Base-by-base conservation (phyloP, 2,329 filamentous ascomycete genomes). In the Diaporthe ilicicola region DNA sequence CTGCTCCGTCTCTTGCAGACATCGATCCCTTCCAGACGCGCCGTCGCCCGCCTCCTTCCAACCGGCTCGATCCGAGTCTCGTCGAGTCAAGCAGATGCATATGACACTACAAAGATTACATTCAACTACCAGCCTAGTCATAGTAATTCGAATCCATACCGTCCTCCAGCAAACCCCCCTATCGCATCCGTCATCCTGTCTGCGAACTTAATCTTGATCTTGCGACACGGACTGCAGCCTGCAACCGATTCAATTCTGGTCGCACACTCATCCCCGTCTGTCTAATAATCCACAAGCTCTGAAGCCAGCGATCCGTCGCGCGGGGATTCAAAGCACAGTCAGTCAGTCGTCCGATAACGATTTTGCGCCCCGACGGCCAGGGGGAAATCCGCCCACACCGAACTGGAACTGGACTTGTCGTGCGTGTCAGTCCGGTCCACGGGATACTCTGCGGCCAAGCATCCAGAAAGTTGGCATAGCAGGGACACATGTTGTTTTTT, bases 101-200 rank as follows among this genome's bases (percentile, higher is more conserved):
- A 46, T 64, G 59, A 64, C 59, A 64, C 44, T 50, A 6, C 59
- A 15, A 34, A 10, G n/a, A 24, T 22, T 37, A 37, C 44, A 24
- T 44, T 37, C 29, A 37, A 24, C 44, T 67, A 53, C 44, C 27
- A 37, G 39, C 29, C 44, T 59, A 61, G 65, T 70, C 67, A 59
- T 67, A 72, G 46, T 70, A 70, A 66, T 56, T 44, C 67, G 37
- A 72, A 29, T 62, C 48, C 32, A 39, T 56, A 59, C 56, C 37
- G 56, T 53, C 46, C 19, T 59, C 50, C 32, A 34, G 44, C 34
- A 61, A 39, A 17, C 27, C 32, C 59, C 59, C 44, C 27, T 7
- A 24, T 48, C 53, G 42, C 29, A 50, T 24, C 59, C 51, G 42
- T 37, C 59, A 27, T 48, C 42, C 29, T 48, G 59, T n/a, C 59